A percentile compares a stretch with the other conserved stretches of the same genome.
Evolutionary conservation across 179 eudicot species (phyloP).

Genomic region (Amaranthus tricolor): DNA sequence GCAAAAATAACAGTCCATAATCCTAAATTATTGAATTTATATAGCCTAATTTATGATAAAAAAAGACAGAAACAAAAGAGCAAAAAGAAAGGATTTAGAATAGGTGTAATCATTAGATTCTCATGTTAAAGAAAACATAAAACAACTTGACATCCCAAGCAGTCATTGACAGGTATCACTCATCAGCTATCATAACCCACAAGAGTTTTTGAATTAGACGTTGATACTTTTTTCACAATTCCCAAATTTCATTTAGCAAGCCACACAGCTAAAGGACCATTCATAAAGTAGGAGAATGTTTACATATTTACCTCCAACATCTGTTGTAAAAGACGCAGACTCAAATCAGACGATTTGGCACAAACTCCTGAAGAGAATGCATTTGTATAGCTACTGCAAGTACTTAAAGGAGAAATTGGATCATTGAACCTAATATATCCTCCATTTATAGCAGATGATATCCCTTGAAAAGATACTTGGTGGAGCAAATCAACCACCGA

Average conservation of each 20-base stretch:
- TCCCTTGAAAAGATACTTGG: conserved; percentile 24
- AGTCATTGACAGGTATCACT: background rate
- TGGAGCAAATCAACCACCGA: conserved; percentile 37
- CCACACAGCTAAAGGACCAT: background rate
- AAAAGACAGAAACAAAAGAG: background rate
- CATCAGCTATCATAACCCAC: background rate
- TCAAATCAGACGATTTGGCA: conserved; percentile 31
- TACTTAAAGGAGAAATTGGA: conserved; percentile 29
- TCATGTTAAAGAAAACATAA: background rate
- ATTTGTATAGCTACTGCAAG: conserved; percentile 25
- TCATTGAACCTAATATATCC: background rate
- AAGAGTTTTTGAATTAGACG: background rate
- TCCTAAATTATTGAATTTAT: too few relatives aligned
- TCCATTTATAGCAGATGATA: background rate
- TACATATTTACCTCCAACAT: conserved; percentile 52
- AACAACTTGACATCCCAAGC: conserved; percentile 8
- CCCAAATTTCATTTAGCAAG: background rate
- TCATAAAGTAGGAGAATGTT: background rate
- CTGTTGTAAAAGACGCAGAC: conserved; percentile 39
- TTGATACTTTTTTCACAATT: background rate
- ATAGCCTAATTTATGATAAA: background rate
- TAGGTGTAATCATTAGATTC: background rate
- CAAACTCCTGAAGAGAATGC: conserved; percentile 30
- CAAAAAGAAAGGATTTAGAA: background rate
- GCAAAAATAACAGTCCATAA: too few relatives aligned